Evolutionary conservation across 352 stramenopile species (phyloP), one percentile per base, ranked within the genome.

Genomic region (Phytophthora pisi): DNA sequence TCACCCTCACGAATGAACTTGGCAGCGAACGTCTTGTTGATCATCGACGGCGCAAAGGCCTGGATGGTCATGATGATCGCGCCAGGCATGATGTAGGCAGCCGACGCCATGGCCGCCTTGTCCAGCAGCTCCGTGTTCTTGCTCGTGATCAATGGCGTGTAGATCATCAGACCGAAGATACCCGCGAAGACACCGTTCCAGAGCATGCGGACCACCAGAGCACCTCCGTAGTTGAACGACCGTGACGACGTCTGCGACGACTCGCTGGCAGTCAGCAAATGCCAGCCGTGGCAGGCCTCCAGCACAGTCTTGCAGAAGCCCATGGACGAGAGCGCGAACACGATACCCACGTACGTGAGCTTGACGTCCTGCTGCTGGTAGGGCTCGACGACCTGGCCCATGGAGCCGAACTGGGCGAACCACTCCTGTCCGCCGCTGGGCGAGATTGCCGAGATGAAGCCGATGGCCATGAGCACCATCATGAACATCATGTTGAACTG

Each of bases 401-500:
- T 70, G 9, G 79, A 77, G 30, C 43, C 72, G 47, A 91, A 91
- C 51, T 91, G 83, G 5, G 68, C 66, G 40, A 91, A 91, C 72
- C 79, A 83, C 45, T 73, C 64, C 56, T 88, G 66, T 9, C 78
- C 83, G 23, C 83, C 83, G 52, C 68, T 78, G 0, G 82, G 83
- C 8, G 83, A 91, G 55, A 91, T 88, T 38, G 83, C 69, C 40
- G 78, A 71, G 20, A 82, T 81, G 46, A 88, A 91, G 42, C 56
- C 74, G 20, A 91, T 69, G n/a, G 86, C 77, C 57, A 85, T 78
- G 5, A 91, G 74, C 10, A 77, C 66, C 54, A 89, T 77, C 68
- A 91, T 75, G 58, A 89, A 91, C 77, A 90, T 86, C 61, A 90
- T 79, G 79, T 92, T 90, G 72, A 90, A 90, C 70, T 92, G 81